Evolutionary conservation across 1,139 yeast species (phyloP).

Genomic region (Debaryomycetaceae sp.): DNA sequence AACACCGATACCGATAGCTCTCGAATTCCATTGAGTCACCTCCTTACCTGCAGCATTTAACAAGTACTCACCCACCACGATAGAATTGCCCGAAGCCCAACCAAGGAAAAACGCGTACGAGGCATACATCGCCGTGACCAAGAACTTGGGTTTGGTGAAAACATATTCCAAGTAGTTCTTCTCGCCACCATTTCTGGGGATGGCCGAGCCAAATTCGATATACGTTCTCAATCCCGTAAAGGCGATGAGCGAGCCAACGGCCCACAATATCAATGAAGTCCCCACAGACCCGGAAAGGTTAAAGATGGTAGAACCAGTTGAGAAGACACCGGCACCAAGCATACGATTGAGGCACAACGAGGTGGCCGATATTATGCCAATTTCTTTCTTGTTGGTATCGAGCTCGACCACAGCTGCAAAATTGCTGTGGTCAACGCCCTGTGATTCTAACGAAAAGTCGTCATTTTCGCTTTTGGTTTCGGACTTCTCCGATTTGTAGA

Average conservation of each 20-base stretch:
- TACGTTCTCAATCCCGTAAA: constrained; percentile 71
- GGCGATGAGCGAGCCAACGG: constrained; percentile 71
- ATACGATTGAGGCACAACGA: constrained; percentile 73
- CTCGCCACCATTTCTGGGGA: constrained; percentile 87
- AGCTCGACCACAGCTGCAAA: constrained; percentile 34
- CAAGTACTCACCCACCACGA: constrained; percentile 46
- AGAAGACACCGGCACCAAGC: constrained; percentile 86
- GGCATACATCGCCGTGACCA: constrained; percentile 72
- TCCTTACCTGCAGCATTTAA: constrained; percentile 69
- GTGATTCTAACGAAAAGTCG: constrained; percentile 6
- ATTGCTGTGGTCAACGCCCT: constrained; percentile 13
- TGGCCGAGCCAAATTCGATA: constrained; percentile 80
- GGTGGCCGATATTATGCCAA: constrained; percentile 67
- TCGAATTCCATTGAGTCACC: constrained; percentile 68
- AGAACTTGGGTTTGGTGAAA: constrained; percentile 62
- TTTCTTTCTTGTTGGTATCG: constrained; percentile 50
- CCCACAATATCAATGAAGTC: constrained; percentile 68
- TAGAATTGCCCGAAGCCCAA: constrained; percentile 78
- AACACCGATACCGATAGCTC: constrained; percentile 72
- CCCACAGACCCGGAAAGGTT: constrained; percentile 73
- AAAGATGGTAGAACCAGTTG: constrained; percentile 78
- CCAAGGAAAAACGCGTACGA: constrained; percentile 73
- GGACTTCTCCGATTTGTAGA: constrained; percentile 8
- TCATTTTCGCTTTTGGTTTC: constrained; percentile 1
- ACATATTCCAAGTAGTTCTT: constrained; percentile 77